Evolutionary conservation across 2,329 filamentous ascomycete genomes (phyloP).

Genomic region (Botrytis tulipae): DNA sequence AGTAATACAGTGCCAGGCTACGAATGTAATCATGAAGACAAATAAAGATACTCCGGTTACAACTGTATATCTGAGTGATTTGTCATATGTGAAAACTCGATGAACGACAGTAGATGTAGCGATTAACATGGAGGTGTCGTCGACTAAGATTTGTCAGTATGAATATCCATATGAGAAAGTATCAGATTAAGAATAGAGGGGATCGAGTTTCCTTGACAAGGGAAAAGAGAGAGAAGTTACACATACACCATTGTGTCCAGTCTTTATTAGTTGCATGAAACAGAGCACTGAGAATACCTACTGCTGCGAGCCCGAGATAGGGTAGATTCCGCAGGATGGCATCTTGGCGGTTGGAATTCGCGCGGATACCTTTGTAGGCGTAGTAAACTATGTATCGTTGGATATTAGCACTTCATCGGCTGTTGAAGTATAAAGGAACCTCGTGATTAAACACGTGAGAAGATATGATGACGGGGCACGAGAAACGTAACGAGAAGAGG

Average conservation of each 20-base stretch:
- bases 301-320: constrained; percentile 45
- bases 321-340: constrained; percentile 38
- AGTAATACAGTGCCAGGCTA: constrained; percentile 39
- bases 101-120: constrained; percentile 53
- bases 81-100: constrained; percentile 47
- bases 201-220: not conserved
- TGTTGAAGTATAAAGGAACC: not conserved
- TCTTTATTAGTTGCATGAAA: constrained; percentile 47
- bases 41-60: constrained; percentile 44
- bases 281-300: constrained; percentile 44
- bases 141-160: constrained; percentile 43
- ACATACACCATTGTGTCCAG: constrained; percentile 47
- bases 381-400: constrained; percentile 30
- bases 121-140: constrained; percentile 60
- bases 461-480: not conserved
- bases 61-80: constrained; percentile 47
- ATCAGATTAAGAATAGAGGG: not conserved
- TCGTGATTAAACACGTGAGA: constrained; percentile 21
- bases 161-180: not conserved
- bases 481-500: constrained; percentile 7
- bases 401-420: not conserved
- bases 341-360: constrained; percentile 34
- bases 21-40: constrained; percentile 43
- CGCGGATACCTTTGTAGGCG: constrained; percentile 35
- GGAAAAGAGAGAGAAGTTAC: not conserved